Base-by-base conservation (phyloP, 805 yeast species). In the Candida hispaniensis region DNA sequence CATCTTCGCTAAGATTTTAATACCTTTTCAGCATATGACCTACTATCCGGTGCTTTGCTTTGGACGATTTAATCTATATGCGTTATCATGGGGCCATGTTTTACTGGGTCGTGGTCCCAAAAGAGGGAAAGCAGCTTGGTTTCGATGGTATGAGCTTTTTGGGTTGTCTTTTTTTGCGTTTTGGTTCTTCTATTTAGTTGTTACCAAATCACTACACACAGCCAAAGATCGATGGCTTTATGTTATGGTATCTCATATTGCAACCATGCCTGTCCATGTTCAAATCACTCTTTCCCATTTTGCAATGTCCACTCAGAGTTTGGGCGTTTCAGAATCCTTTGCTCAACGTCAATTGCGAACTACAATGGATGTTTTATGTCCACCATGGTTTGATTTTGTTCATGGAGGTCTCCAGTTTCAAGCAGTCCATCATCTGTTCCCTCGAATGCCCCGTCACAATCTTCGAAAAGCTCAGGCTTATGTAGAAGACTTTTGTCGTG, bases 391-490 rank as follows among this genome's bases (percentile, higher is more conserved):
- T 30, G 95, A 83, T 54, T 85, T 73, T 48, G 64, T 83, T 50
- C 95, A 83, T 50, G 95, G 95, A 6, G 95, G 95, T 0, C 66
- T 83, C 38, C 95, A 83, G 55, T 83, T 81, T 61, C 95, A 83
- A 53, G 91, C 86, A 0, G 72, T 83, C 34, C 95, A 83, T 54
- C 95, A 83, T 52, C 62, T 85, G 47, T 83, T 83, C 55, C 95
- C 95, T 17, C 63, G 95, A 40, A 54, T 83, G 47, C 95, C 95
- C 14, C 67, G 94, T 40, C 94, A 85, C 56, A 83, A 85, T 51
- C 69, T 85, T 49, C 65, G 95, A 42, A 62, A 64, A 17, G 81
- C 75, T 0, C 94, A 85, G 51, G 72, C 75, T 1, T 60, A 60
- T 28, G 91, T 83, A 22, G 63, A 78, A 35, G 71, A 73, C 26